Conservation (phyloP, 441 rosid genomes). For the Erysimum cheiri region DNA sequence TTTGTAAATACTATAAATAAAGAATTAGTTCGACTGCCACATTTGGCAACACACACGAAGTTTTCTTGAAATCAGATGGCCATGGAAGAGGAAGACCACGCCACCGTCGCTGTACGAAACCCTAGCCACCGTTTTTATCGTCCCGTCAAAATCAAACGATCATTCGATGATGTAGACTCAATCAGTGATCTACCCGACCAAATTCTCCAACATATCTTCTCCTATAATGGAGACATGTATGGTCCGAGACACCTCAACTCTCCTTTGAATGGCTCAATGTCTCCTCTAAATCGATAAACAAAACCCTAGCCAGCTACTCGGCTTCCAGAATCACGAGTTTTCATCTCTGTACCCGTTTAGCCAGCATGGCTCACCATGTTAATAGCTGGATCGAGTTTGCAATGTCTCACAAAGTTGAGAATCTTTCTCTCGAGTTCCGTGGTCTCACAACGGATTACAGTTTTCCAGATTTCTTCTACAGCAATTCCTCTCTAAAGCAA, state of each 20-base stretch:
- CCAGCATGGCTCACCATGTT: not conserved
- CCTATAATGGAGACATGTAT: slow-evolving; percentile 11
- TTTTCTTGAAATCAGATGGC: not conserved
- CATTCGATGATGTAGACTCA: not conserved
- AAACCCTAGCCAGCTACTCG: not conserved
- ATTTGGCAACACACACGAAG: too few relatives aligned
- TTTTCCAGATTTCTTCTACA: not conserved
- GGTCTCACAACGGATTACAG: not conserved
- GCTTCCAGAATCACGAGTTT: slow-evolving; percentile 1
- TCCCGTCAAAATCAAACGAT: not conserved
- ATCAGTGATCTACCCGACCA: slow-evolving; percentile 5
- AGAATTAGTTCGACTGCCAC: too few relatives aligned
- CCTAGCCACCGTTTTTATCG: not conserved
- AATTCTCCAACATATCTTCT: slow-evolving; percentile 5
- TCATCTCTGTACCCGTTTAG: not conserved
- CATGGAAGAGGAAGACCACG: not conserved
- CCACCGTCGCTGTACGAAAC: not conserved
- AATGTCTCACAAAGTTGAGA: not conserved
- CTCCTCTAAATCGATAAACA: not conserved
- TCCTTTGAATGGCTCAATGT: not conserved
- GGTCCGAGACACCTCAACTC: not conserved
- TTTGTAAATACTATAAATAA: too few relatives aligned
- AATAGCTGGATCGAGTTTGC: slow-evolving; percentile 14
- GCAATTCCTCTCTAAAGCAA: not conserved
- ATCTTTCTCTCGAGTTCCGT: not conserved